Percentiles rank a stretch among this genome's conserved stretches.
These are phyloP conservation scores for Penicillium nordicum DNA, from an alignment of 2,329 filamentous ascomycete species.

Conservation along the genomic window DNA sequence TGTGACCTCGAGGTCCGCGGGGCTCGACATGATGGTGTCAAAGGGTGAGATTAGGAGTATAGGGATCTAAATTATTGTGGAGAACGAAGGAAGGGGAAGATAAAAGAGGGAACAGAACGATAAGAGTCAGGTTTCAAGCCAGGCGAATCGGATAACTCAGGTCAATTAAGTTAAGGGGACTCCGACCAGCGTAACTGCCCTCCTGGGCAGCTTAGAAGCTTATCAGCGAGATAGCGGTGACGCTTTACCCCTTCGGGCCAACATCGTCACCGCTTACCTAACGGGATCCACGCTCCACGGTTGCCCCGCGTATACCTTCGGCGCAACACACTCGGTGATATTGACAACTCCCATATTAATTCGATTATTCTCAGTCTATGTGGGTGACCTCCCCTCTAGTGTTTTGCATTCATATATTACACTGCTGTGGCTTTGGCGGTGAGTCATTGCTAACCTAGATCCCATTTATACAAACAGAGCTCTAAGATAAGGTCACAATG, in stretches of 20 bases:
- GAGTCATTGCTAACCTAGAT: conserved; percentile 5
- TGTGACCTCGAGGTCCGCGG: conserved; percentile 42
- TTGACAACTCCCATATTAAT: conserved; percentile 1
- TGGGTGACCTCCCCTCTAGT: background rate
- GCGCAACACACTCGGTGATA: background rate
- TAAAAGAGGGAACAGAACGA: background rate
- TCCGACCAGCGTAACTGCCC: background rate
- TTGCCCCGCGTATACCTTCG: conserved; percentile 19
- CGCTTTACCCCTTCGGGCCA: conserved; percentile 3
- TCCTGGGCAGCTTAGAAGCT: background rate
- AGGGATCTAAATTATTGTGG: background rate
- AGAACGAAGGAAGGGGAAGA: background rate
- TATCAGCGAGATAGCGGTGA: conserved; percentile 4
- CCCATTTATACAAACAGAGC: background rate
- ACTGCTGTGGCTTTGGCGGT: background rate
- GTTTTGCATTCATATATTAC: background rate
- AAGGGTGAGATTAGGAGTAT: background rate
- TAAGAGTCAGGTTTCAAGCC: background rate
- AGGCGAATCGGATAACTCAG: background rate
- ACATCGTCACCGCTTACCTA: conserved; percentile 19
- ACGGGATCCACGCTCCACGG: conserved; percentile 2
- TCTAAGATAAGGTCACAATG: conserved; percentile 9
- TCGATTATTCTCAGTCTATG: conserved; percentile 1
- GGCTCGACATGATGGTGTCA: conserved; percentile 7
- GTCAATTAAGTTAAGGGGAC: background rate